Percentiles rank a stretch among this genome's conserved stretches.
Conservation (phyloP, 768 basidiomycete species). For the Lactifluus hygrophoroides region DNA sequence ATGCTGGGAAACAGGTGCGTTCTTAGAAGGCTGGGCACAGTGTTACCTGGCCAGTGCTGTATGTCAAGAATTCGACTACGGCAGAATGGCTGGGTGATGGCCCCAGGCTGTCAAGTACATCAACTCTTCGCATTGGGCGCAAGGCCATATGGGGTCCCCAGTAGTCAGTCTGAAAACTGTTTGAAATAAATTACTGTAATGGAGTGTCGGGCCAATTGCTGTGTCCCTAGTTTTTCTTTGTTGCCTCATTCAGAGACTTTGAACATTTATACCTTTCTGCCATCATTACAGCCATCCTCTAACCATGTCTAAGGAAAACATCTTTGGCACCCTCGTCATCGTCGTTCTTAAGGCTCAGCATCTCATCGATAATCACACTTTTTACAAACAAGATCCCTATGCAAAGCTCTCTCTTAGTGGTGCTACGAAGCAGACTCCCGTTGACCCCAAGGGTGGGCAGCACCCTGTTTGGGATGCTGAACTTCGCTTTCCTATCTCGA, state of each 20-base stretch:
- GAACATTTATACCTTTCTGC: not conserved
- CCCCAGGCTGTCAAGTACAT: no score
- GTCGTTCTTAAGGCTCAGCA: conserved; percentile 82
- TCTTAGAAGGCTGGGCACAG: no score
- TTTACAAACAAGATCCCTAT: conserved; percentile 90
- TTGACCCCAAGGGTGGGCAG: conserved; percentile 83
- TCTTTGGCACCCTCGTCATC: conserved; percentile 72
- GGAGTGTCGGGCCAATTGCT: no score
- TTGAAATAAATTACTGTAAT: no score
- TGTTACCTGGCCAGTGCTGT: no score
- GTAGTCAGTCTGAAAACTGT: no score
- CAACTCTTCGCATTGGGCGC: no score
- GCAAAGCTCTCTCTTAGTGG: conserved; percentile 55
- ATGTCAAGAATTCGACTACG: no score
- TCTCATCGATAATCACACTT: conserved; percentile 70
- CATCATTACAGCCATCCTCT: not conserved
- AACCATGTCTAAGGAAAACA: conserved; percentile 15
- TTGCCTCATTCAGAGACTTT: not conserved
- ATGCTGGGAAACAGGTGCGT: no score
- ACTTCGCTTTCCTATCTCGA: conserved; percentile 64
- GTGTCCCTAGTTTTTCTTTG: no score
- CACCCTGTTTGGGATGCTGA: conserved; percentile 92
- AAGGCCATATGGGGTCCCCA: no score
- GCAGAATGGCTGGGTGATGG: no score
- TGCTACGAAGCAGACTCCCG: conserved; percentile 56